Conservation (phyloP, 169 alveolate genomes). For the Cryptosporidium xiaoi region DNA sequence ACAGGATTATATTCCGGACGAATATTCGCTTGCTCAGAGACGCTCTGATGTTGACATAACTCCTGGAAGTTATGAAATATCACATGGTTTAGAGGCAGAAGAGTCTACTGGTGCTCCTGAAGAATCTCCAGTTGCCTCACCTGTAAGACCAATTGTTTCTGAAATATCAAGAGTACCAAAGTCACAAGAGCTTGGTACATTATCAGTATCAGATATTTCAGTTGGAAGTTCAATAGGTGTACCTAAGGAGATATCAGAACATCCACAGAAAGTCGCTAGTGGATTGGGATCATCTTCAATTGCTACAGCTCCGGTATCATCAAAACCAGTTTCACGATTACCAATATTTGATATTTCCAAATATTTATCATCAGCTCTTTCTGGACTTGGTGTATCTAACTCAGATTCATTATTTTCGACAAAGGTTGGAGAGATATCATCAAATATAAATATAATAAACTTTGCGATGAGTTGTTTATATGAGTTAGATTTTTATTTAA, state of each 20-base stretch:
- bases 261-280: not conserved
- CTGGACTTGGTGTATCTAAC: not conserved
- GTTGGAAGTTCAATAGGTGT: not conserved
- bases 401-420: not conserved
- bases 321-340: not conserved
- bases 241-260: not conserved
- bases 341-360: slow-evolving; percentile 10
- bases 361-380: slow-evolving; percentile 9
- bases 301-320: not conserved
- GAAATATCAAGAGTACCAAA: too few relatives aligned
- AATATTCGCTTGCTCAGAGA: slow-evolving; percentile 29
- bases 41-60: slow-evolving; percentile 42
- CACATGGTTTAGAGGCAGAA: slow-evolving; percentile 63
- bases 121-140: slow-evolving; percentile 3
- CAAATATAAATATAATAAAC: slow-evolving; percentile 24
- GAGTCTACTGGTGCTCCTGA: slow-evolving; percentile 74
- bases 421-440: not conserved
- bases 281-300: too few relatives aligned
- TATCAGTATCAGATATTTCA: slow-evolving; percentile 9
- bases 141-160: slow-evolving; percentile 5
- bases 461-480: slow-evolving; percentile 73
- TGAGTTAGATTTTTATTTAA: slow-evolving; percentile 35
- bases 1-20: slow-evolving; percentile 47
- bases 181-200: slow-evolving; percentile 8
- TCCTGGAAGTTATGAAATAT: slow-evolving; percentile 41